Percentiles rank a stretch among this genome's conserved stretches.
These are phyloP conservation scores for Stropharia rugosoannulata DNA, from an alignment of 768 basidiomycete genomes.

Conservation along the genomic window DNA sequence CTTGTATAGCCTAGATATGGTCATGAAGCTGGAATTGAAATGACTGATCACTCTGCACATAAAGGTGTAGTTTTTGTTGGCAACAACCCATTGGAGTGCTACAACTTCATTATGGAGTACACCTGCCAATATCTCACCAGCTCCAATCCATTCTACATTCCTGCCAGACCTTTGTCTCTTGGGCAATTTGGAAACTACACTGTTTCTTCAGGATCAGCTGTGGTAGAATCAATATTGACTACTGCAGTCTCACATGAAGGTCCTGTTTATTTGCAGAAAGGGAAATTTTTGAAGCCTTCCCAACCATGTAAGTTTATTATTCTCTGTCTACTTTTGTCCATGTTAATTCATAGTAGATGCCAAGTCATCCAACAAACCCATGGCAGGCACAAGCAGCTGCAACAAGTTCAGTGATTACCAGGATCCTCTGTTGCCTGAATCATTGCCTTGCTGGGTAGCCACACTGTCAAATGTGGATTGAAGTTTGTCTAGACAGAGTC, in stretches of 20 bases:
- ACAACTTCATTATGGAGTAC: conserved; percentile 1
- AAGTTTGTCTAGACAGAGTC: background rate
- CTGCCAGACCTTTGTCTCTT: background rate
- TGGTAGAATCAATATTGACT: too few relatives aligned
- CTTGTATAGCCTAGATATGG: background rate
- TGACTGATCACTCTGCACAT: background rate
- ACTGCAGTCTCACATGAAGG: too few relatives aligned
- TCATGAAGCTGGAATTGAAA: background rate
- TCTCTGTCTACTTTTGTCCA: background rate
- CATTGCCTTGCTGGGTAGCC: too few relatives aligned
- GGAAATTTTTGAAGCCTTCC: background rate
- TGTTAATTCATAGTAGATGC: background rate
- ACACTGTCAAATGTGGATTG: too few relatives aligned
- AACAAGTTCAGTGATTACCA: too few relatives aligned
- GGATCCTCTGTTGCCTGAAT: too few relatives aligned
- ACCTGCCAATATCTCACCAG: conserved; percentile 2
- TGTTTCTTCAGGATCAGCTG: too few relatives aligned
- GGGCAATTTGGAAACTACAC: background rate
- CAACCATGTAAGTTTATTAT: background rate
- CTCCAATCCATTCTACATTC: background rate
- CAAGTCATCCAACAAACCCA: background rate
- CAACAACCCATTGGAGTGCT: background rate
- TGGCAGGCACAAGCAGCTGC: background rate
- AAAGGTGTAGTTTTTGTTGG: background rate
- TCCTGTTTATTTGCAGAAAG: background rate